Evolutionary conservation across 371 early-diverging fungal species (phyloP), one percentile per base, ranked within the genome.

Genomic region (Mucor lusitanicus): DNA sequence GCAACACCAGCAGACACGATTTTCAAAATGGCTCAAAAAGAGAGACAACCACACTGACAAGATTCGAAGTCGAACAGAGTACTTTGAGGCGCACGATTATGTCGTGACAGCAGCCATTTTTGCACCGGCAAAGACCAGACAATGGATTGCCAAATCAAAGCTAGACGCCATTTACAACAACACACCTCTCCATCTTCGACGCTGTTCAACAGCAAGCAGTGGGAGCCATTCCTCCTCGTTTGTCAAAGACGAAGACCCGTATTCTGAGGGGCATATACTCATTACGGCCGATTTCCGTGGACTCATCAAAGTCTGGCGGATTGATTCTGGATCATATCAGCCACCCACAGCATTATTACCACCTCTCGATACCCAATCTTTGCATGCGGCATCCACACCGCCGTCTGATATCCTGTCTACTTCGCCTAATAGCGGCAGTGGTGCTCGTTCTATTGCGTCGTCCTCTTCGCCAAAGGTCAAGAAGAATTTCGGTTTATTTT

Each of bases 91-190:
- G 0, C 87, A 88, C 63, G 75, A 79, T 42, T 68, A 75, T 23
- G 76, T 83, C 17, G 88, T 89, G 5, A 89, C 90, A 2, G 72
- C 79, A 21, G 84, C 89, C 0, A 69, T 87, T 28, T 88, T 91
- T 77, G 91, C 86, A 17, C 88, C 90, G 0, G 75, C 80, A 5
- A 80, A 78, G 27, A 87, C 90, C 33, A 77, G 86, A 65, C 84
- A 84, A 65, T 70, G 76, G 17, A 68, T 89, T 27, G 81, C 83
- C 1, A 71, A 70, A 58, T 74, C 81, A 25, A 84, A 81, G 21
- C 78, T 82, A 65, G 82, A 82, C 61, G 69, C 68, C 8, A 77
- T 79, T 6, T 76, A 74, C 58, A 78, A 78, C 48, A 60, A 73
- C 12, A 63, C 63, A 1, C 66, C 79, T 0, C 15, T 66, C 15